Evolutionary conservation across 2,329 filamentous ascomycete species (phyloP).

Genomic region (Beauveria varroae): DNA sequence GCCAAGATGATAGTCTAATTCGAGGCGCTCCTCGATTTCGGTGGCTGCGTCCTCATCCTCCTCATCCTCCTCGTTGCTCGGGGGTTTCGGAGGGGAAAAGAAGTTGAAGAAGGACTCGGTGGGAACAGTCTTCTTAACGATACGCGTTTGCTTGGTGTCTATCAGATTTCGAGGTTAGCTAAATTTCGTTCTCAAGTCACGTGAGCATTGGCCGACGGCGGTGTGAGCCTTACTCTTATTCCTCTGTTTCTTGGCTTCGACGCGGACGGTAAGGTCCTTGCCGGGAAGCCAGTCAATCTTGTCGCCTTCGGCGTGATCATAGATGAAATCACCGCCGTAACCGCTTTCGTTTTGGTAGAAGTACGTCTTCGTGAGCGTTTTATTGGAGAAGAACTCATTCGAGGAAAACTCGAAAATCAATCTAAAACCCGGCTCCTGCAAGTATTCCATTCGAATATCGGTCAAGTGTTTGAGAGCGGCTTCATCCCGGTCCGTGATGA

Average conservation of each 20-base stretch:
- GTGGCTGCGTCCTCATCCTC: conserved; percentile 69
- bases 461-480: conserved; percentile 80
- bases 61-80: conserved; percentile 58
- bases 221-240: conserved; percentile 76
- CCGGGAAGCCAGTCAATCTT: conserved; percentile 95
- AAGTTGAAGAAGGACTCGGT: conserved; percentile 99
- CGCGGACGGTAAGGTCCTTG: conserved; percentile 86
- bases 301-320: conserved; percentile 96
- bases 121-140: conserved; percentile 98
- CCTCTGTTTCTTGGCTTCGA: conserved; percentile 99
- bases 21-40: conserved; percentile 94
- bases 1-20: conserved; percentile 96
- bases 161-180: conserved; percentile 8
- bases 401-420: conserved; percentile 95
- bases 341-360: conserved; percentile 98
- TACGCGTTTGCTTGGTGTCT: conserved; percentile 98
- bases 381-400: conserved; percentile 97
- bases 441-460: conserved; percentile 98
- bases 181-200: neutral
- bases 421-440: conserved; percentile 95
- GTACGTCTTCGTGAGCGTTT: conserved; percentile 95
- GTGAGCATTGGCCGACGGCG: neutral
- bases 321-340: conserved; percentile 98
- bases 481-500: conserved; percentile 98
- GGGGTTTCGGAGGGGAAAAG: conserved; percentile 91